These are phyloP conservation scores for Salix caprea DNA, from an alignment of 345 rosid genomes.

Conservation along the genomic window DNA sequence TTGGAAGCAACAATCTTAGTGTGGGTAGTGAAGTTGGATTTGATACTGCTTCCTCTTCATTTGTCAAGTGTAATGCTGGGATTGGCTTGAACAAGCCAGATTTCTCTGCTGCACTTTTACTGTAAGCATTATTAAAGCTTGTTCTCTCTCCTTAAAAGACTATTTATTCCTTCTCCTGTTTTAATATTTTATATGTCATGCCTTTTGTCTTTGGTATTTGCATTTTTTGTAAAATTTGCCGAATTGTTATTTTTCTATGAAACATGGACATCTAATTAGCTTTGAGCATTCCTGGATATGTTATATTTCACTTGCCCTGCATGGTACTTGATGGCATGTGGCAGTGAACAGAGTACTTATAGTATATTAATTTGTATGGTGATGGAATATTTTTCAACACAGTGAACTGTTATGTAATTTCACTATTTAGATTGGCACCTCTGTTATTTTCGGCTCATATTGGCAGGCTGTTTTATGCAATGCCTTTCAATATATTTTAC, in stretches of 20 bases:
- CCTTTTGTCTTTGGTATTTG: background rate
- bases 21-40: slow-evolving; percentile 78
- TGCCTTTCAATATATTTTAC: background rate
- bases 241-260: background rate
- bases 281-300: background rate
- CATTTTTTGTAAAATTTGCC: background rate
- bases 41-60: slow-evolving; percentile 64
- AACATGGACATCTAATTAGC: background rate
- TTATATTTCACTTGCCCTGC: background rate
- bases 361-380: too few species aligned
- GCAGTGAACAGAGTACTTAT: background rate
- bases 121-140: slow-evolving; percentile 44
- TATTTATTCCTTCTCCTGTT: background rate
- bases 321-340: background rate
- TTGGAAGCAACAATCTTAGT: slow-evolving; percentile 55
- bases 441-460: background rate
- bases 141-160: background rate
- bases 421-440: background rate
- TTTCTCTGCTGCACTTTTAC: slow-evolving; percentile 53
- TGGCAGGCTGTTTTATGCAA: background rate
- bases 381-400: background rate
- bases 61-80: slow-evolving; percentile 70
- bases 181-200: background rate
- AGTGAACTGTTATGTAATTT: background rate
- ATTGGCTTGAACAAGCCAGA: slow-evolving; percentile 58